Conservation (phyloP, 1,284 basidiomycete species). For the Anthracocystis setariae region DNA sequence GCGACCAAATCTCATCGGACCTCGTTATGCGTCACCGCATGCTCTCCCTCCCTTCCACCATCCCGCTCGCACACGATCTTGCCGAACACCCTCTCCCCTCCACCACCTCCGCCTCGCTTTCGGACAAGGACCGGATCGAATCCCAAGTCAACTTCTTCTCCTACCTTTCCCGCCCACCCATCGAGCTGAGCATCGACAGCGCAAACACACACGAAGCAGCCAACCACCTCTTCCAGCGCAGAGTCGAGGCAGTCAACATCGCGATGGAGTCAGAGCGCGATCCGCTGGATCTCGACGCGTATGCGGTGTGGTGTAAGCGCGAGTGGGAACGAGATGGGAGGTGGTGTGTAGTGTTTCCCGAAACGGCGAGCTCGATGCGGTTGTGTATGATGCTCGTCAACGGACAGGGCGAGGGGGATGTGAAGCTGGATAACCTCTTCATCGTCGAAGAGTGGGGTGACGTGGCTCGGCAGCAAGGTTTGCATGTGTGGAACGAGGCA, state of each 20-base stretch:
- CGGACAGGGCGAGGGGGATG: not conserved
- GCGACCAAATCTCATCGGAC: constrained; percentile 23
- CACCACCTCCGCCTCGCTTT: not conserved
- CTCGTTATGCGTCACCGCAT: constrained; percentile 37
- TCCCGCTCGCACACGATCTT: constrained; percentile 16
- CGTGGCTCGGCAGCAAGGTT: not conserved
- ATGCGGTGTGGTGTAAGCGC: constrained; percentile 8
- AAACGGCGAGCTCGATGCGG: not conserved
- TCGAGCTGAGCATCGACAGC: not conserved
- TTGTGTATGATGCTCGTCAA: constrained; percentile 10
- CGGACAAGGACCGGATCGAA: not conserved
- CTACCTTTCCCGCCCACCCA: constrained; percentile 23
- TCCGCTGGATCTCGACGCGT: constrained; percentile 12
- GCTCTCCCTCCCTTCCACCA: constrained; percentile 13
- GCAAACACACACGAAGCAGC: not conserved
- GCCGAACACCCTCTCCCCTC: constrained; percentile 4
- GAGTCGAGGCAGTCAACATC: not conserved
- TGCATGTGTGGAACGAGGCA: constrained; percentile 5
- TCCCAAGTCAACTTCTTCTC: constrained; percentile 9
- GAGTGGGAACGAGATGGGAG: constrained; percentile 9
- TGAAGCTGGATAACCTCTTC: constrained; percentile 34
- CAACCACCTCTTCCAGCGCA: not conserved
- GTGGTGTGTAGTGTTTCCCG: constrained; percentile 6
- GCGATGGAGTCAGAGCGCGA: constrained; percentile 2
- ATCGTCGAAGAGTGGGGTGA: not conserved